Percentiles rank a stretch among this genome's conserved stretches.
These are phyloP conservation scores for Avicennia marina DNA, from an alignment of 257 asterid species.

Conservation along the genomic window DNA sequence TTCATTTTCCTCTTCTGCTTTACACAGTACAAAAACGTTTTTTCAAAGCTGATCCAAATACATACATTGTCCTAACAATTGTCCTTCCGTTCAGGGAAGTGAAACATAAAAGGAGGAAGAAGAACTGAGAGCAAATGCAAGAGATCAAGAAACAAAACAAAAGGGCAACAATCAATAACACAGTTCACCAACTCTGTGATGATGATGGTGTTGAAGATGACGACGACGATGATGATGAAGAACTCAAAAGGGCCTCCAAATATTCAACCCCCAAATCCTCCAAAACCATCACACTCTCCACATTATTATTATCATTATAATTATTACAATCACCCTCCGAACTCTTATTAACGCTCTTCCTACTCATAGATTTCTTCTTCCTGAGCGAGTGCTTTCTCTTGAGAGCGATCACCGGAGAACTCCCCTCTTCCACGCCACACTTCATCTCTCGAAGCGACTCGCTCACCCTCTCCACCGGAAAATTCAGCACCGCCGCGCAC, in stretches of 20 bases:
- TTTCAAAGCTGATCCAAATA: too few relatives aligned
- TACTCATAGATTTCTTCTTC: conserved; percentile 24
- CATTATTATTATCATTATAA: background rate
- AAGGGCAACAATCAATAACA: background rate
- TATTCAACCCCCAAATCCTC: conserved; percentile 81
- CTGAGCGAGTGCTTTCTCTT: conserved; percentile 60
- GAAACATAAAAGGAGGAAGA: too few relatives aligned
- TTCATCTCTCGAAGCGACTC: conserved; percentile 55
- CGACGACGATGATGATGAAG: conserved; percentile 24
- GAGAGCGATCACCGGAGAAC: conserved; percentile 77
- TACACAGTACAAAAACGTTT: too few relatives aligned
- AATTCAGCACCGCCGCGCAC: conserved; percentile 62
- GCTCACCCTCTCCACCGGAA: conserved; percentile 60
- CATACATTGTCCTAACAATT: background rate
- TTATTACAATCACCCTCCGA: background rate
- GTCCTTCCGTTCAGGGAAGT: background rate
- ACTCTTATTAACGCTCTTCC: too few relatives aligned
- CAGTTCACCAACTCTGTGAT: conserved; percentile 26
- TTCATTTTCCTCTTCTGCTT: too few relatives aligned
- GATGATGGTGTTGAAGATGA: conserved; percentile 16
- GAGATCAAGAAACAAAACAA: background rate
- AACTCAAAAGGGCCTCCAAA: conserved; percentile 50
- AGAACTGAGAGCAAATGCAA: background rate
- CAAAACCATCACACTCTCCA: conserved; percentile 47
- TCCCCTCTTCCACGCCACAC: conserved; percentile 44